Base-by-base conservation (phyloP, 164 flowering plant genomes). In the Chimonanthus salicifolius region DNA sequence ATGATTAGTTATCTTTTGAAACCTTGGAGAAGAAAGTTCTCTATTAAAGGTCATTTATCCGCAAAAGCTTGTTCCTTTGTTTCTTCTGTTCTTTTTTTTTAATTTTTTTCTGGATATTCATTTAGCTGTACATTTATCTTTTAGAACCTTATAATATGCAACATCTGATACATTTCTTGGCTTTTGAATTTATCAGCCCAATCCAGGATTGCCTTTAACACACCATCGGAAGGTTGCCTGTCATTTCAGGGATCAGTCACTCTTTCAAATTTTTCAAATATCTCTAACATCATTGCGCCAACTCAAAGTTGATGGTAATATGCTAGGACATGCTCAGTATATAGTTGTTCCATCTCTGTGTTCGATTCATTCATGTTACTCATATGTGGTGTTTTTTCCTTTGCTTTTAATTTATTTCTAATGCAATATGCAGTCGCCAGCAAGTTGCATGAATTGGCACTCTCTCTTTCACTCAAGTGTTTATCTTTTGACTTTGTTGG, bases 401-500 rank as follows among this genome's bases (percentile, higher is more conserved):
- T 45, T 50, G 51, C 9, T 69, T 51, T 10, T 50, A 21, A 70
- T 78, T 10, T 50, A 69, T 60, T 15, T 6, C 74, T 75, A 66
- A 70, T 69, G 69, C 47, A 8, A 76, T 73, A 9, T 83, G 83
- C 90, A 92, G 97, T 77, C 65, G 83, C 74, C 3, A 86, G 84
- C 83, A 86, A 79, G 72, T 82, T 94, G 82, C 94, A 90, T 77
- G 99, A 90, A 80, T 78, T 88, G 76, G 92, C 97, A 20, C 90
- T 96, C 63, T 88, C 98, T 64, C 95, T 96, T 75, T 72, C 97
- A 0, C 83, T 93, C 10, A 90, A 87, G 78, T 96, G 99, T 80
- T 75, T 96, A 69, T 93, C 98, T 1, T 96, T 87, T 84, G 99
- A 96, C 81, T 96, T 96, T 87, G 94, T 89, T 72, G 99, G 99